phyloP scores from a whole-genome alignment of 2,329 filamentous ascomycete species.

The Aspergillus ruber region DNA sequence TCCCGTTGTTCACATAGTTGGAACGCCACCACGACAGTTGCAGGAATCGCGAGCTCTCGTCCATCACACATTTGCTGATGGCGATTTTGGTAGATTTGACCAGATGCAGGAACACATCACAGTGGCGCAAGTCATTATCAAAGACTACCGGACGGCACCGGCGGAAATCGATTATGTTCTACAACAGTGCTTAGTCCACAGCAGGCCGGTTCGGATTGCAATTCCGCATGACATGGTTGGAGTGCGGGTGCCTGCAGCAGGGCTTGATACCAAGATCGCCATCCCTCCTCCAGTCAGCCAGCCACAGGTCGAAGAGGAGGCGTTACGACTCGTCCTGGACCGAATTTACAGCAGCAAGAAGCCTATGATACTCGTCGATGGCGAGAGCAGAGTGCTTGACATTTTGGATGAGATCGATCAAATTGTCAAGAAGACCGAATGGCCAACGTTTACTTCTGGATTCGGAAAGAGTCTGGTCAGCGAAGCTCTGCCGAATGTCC shows the following conservation, averaged over 20 bases:
- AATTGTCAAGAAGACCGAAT: conserved; percentile 37
- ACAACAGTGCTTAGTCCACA: conserved; percentile 46
- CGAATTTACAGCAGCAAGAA: conserved; percentile 39
- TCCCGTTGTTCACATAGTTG: conserved; percentile 59
- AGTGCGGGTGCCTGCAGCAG: conserved; percentile 6
- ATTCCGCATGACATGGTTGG: conserved; percentile 49
- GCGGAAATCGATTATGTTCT: conserved; percentile 48
- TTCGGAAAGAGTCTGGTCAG: conserved; percentile 47
- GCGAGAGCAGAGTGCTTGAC: conserved; percentile 35
- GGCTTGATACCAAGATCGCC: conserved; percentile 8
- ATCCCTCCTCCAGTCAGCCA: conserved; percentile 3
- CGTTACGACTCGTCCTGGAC: conserved; percentile 29
- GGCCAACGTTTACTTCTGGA: conserved; percentile 42
- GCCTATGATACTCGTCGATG: conserved; percentile 48
- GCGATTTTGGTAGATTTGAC: conserved; percentile 45
- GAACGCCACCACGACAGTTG: conserved; percentile 41
- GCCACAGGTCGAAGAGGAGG: conserved; percentile 6
- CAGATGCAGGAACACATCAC: conserved; percentile 46
- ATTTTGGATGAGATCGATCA: conserved; percentile 36
- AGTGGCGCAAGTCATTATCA: conserved; percentile 42
- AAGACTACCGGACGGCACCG: conserved; percentile 40
- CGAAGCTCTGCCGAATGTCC: conserved; percentile 41
- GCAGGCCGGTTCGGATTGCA: conserved; percentile 50
- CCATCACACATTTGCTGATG: conserved; percentile 64
- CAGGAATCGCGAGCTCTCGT: conserved; percentile 42